These are phyloP conservation scores for Ulmus americana DNA, from an alignment of 331 rosid species.

Conservation along the genomic window DNA sequence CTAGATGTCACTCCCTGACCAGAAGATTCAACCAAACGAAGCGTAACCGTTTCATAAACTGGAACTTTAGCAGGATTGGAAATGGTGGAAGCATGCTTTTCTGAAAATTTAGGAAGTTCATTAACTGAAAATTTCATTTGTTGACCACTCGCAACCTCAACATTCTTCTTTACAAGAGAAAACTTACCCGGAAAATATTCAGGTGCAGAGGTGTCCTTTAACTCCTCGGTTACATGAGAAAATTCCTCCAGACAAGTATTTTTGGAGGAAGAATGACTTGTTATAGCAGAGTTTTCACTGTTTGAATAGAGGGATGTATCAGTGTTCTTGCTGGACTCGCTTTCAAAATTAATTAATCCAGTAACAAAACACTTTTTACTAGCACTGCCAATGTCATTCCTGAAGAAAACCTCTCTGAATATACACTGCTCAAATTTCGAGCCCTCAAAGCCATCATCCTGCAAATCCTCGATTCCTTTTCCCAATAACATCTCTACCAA, in stretches of 20 bases:
- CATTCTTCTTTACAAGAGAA: slow-evolving; percentile 31
- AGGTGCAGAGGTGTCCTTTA: slow-evolving; percentile 35
- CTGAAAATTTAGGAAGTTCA: slow-evolving; percentile 41
- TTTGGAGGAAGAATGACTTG: slow-evolving; percentile 50
- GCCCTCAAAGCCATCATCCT: slow-evolving; percentile 74
- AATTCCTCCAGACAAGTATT: slow-evolving; percentile 35
- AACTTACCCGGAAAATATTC: slow-evolving; percentile 36
- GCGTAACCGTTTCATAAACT: slow-evolving; percentile 42
- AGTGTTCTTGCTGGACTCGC: slow-evolving; percentile 51
- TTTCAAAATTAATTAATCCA: slow-evolving; percentile 52
- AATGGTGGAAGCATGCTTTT: slow-evolving; percentile 31
- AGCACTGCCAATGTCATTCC: slow-evolving; percentile 34
- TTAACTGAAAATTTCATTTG: slow-evolving; percentile 53
- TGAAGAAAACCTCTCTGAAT: slow-evolving; percentile 67
- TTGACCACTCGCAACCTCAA: slow-evolving; percentile 45
- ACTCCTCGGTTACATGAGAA: slow-evolving; percentile 32
- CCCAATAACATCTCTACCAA: slow-evolving; percentile 35
- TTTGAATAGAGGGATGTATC: slow-evolving; percentile 60
- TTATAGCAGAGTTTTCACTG: slow-evolving; percentile 58
- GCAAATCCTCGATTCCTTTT: slow-evolving; percentile 50
- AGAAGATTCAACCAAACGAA: slow-evolving; percentile 71
- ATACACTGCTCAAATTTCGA: slow-evolving; percentile 59
- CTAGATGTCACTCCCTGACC: slow-evolving; percentile 64
- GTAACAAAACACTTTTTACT: slow-evolving; percentile 52
- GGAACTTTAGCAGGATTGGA: slow-evolving; percentile 31